These are phyloP conservation scores for Tetragonia tetragonoides DNA, from an alignment of 148 eudicot genomes.

Conservation along the genomic window DNA sequence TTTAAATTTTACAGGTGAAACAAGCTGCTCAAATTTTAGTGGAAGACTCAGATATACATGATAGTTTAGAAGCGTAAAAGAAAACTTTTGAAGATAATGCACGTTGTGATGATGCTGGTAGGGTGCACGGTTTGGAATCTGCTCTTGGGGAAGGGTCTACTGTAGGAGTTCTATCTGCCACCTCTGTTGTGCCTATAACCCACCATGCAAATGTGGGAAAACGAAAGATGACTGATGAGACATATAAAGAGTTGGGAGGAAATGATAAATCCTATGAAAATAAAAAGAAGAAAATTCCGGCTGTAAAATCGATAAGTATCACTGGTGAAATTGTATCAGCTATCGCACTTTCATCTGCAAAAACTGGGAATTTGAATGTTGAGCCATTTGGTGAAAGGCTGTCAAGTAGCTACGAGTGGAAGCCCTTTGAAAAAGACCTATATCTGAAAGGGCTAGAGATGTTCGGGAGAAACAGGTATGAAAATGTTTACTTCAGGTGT, in stretches of 20 bases:
- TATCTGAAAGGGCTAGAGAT: constrained; percentile 80
- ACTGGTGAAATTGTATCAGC: constrained; percentile 19
- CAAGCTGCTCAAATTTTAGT: constrained; percentile 26
- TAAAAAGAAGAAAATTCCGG: constrained; percentile 37
- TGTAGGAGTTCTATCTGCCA: constrained; percentile 5
- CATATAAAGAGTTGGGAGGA: constrained; percentile 21
- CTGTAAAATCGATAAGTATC: constrained; percentile 15
- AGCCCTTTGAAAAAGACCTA: constrained; percentile 80
- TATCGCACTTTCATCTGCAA: constrained; percentile 22
- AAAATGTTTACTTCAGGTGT: background rate
- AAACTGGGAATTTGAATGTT: constrained; percentile 10
- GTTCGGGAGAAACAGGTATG: constrained; percentile 89
- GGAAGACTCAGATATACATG: constrained; percentile 27
- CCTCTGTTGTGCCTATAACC: constrained; percentile 19
- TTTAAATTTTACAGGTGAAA: constrained; percentile 20
- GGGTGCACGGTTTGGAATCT: constrained; percentile 2
- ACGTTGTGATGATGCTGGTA: constrained; percentile 10
- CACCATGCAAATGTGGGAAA: constrained; percentile 31
- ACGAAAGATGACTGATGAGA: constrained; percentile 31
- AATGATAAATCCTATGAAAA: constrained; percentile 31
- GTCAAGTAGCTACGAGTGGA: constrained; percentile 48
- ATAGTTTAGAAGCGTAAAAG: constrained; percentile 14
- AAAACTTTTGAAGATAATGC: constrained; percentile 8
- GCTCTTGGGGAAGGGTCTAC: constrained; percentile 9
- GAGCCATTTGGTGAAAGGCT: constrained; percentile 8